Conservation (phyloP, 2,329 filamentous ascomycete species). For the Calonectria hawksworthii region DNA sequence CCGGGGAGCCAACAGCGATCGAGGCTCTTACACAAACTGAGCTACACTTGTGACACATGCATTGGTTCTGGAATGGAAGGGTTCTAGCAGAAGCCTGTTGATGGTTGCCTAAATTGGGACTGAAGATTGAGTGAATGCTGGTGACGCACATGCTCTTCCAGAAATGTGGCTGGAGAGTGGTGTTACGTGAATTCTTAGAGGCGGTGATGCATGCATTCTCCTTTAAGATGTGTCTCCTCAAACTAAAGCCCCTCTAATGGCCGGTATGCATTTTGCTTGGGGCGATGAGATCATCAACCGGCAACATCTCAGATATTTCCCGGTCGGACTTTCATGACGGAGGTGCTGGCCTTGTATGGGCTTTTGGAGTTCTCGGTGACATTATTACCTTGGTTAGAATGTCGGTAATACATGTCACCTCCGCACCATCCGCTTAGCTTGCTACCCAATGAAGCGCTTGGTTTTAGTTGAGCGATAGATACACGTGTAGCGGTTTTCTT, state of each 20-base stretch:
- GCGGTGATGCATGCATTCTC: background rate
- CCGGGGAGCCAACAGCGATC: background rate
- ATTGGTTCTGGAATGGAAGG: background rate
- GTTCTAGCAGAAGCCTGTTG: background rate
- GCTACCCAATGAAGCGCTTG: too few relatives aligned
- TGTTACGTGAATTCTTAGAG: background rate
- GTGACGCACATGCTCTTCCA: background rate
- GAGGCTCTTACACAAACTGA: background rate
- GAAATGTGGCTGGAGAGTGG: background rate
- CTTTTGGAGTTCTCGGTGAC: background rate
- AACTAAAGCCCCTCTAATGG: background rate
- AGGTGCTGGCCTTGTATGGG: background rate
- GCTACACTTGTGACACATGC: background rate
- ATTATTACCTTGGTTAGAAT: constrained; percentile 8
- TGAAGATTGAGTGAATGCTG: too few relatives aligned
- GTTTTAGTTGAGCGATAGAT: background rate
- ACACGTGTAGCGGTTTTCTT: too few relatives aligned
- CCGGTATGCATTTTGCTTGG: background rate
- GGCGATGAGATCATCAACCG: background rate
- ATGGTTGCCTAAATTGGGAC: background rate
- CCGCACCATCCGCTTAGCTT: background rate
- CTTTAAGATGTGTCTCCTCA: background rate
- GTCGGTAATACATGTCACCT: background rate
- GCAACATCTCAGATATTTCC: background rate
- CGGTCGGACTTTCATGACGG: background rate